phyloP scores from a whole-genome alignment of 78 protist species.

The Blattamonas nauphoetae region DNA sequence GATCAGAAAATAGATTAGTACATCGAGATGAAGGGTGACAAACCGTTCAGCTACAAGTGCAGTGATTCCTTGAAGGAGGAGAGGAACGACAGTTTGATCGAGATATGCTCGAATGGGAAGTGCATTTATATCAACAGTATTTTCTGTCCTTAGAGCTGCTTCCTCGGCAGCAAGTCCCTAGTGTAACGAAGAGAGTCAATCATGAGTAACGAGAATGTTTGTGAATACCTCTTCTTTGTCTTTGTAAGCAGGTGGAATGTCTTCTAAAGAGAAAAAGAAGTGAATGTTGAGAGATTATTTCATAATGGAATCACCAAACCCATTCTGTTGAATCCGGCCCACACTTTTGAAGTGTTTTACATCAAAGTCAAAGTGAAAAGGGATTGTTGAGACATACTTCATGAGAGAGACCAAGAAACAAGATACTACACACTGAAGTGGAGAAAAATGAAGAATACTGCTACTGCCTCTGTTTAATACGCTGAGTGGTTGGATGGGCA shows the following conservation, averaged over 20 bases:
- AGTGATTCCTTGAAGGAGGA: constrained; percentile 34
- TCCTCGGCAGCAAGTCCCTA: constrained; percentile 18
- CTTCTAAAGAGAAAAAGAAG: background rate
- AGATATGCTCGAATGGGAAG: constrained; percentile 44
- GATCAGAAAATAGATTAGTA: background rate
- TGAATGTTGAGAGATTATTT: too few relatives aligned
- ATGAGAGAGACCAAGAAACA: too few relatives aligned
- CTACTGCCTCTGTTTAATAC: too few relatives aligned
- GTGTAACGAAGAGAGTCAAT: background rate
- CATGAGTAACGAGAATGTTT: background rate
- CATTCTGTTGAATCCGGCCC: too few relatives aligned
- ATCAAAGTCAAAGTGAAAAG: too few relatives aligned
- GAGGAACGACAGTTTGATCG: constrained; percentile 46
- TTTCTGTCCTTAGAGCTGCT: background rate
- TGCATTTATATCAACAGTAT: constrained; percentile 15
- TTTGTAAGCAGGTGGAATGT: background rate
- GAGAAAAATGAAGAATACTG: too few relatives aligned
- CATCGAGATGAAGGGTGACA: background rate
- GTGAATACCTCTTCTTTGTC: background rate
- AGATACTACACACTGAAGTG: too few relatives aligned
- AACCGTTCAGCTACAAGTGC: constrained; percentile 16
- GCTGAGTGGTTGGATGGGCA: too few relatives aligned
- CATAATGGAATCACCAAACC: too few relatives aligned
- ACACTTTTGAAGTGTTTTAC: too few relatives aligned
- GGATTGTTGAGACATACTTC: too few relatives aligned